These are phyloP conservation scores for Rhizopus sp. DNA, from an alignment of 371 early-diverging fungal species.

Conservation along the genomic window DNA sequence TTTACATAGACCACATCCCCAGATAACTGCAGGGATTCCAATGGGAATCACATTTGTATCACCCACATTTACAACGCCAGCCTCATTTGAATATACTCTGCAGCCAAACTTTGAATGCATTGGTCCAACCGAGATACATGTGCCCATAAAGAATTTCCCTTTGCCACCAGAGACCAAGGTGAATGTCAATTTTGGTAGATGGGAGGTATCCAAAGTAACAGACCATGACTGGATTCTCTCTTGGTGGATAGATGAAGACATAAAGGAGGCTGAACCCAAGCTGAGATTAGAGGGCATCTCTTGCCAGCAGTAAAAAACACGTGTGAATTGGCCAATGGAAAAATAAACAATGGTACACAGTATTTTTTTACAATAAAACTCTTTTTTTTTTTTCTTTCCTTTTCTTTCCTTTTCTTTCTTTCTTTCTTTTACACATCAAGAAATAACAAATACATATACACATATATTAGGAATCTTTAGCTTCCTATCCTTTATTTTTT, in stretches of 20 bases:
- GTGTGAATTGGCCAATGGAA: constrained; percentile 1
- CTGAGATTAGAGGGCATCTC: constrained; percentile 13
- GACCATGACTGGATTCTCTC: constrained; percentile 19
- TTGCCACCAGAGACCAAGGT: constrained; percentile 15
- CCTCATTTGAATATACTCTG: constrained; percentile 25
- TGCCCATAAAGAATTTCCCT: constrained; percentile 25
- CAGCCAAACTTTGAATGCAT: not conserved
- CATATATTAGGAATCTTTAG: too few species aligned
- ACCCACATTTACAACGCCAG: constrained; percentile 27
- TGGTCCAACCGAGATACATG: constrained; percentile 23
- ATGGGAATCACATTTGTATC: constrained; percentile 27
- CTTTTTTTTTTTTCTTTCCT: not conserved
- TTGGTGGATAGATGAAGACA: constrained; percentile 18
- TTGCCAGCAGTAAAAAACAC: not conserved
- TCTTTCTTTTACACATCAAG: not conserved
- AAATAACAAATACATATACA: too few species aligned
- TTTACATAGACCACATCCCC: constrained; percentile 43
- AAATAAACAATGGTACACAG: not conserved
- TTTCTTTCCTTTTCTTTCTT: not conserved
- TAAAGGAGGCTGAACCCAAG: constrained; percentile 4
- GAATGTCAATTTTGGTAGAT: constrained; percentile 6
- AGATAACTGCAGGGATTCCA: constrained; percentile 35
- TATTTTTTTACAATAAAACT: constrained; percentile 1
- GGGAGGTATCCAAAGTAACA: constrained; percentile 1
- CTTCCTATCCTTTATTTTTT: too few species aligned